Evolutionary conservation across 163 green algal species (phyloP).

Genomic region (Scenedesmus sp.): DNA sequence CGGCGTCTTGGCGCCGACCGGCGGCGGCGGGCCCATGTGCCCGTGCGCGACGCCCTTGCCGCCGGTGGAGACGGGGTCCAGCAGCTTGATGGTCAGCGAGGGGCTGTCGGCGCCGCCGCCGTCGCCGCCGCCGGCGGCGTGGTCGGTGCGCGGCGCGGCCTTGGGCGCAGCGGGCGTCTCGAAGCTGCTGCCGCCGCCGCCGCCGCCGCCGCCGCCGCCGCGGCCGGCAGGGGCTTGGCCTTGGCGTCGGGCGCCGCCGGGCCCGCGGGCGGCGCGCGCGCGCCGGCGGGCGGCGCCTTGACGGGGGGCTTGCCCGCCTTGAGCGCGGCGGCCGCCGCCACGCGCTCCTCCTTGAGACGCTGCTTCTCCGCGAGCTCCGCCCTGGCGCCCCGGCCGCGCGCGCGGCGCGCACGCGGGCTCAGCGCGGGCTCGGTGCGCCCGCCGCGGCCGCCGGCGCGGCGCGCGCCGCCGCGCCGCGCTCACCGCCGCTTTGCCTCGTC

Average conservation of each 20-base stretch:
- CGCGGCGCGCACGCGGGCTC: neutral
- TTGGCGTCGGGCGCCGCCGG: conserved; percentile 13
- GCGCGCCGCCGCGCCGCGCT: too few relatives aligned
- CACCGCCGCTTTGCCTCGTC: conserved; percentile 52
- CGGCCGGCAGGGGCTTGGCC: neutral
- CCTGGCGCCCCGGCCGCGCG: too few relatives aligned
- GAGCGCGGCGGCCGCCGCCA: conserved; percentile 5
- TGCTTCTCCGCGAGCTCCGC: conserved; percentile 52
- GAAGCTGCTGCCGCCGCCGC: conserved; percentile 21
- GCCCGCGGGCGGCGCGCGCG: too few relatives aligned
- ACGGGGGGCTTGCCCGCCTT: conserved; percentile 20
- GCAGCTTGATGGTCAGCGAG: conserved; percentile 40
- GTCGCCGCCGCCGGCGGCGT: neutral
- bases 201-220: neutral
- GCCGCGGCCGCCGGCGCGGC: too few relatives aligned
- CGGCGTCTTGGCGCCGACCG: conserved; percentile 30
- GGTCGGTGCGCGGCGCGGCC: neutral
- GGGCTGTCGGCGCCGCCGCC: conserved; percentile 15
- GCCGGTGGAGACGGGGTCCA: conserved; percentile 30
- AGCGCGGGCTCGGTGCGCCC: neutral
- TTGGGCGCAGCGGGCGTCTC: conserved; percentile 28
- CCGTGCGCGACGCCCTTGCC: neutral
- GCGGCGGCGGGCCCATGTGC: conserved; percentile 31
- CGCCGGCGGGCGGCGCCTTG: neutral
- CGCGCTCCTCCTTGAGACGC: conserved; percentile 58